These are phyloP conservation scores for Spergularia azorica DNA, from an alignment of 179 eudicot species.

Conservation along the genomic window DNA sequence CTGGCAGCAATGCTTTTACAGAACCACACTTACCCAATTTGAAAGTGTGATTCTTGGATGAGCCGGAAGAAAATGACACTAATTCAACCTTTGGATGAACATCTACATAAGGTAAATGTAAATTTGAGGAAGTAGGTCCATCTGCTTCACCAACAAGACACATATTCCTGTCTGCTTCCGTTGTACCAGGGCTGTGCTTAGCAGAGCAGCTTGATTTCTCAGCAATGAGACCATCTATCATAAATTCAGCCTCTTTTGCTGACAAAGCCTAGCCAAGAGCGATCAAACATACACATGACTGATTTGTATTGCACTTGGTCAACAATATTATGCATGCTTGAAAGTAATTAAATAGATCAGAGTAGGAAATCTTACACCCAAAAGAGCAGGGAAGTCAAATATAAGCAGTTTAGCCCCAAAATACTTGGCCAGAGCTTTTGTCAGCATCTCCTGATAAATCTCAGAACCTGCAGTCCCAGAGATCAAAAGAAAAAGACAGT, in stretches of 20 bases:
- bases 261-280: conserved; percentile 50
- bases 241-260: conserved; percentile 66
- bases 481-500: conserved; percentile 4
- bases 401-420: conserved; percentile 90
- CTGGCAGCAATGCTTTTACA: background rate
- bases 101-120: conserved; percentile 44
- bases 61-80: conserved; percentile 43
- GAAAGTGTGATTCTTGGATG: conserved; percentile 54
- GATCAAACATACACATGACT: background rate
- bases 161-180: conserved; percentile 43
- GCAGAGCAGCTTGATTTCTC: conserved; percentile 47
- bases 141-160: conserved; percentile 50
- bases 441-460: conserved; percentile 93
- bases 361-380: conserved; percentile 61
- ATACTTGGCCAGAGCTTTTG: conserved; percentile 80
- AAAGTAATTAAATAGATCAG: background rate
- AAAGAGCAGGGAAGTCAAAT: conserved; percentile 76
- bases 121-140: conserved; percentile 42
- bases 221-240: conserved; percentile 53
- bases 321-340: conserved; percentile 13
- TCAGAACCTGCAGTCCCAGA: conserved; percentile 69
- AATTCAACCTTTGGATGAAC: conserved; percentile 55
- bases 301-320: background rate
- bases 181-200: conserved; percentile 50
- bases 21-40: conserved; percentile 49